These are phyloP conservation scores for Metschnikowia corniflorae DNA, from an alignment of 805 yeast species.

Conservation along the genomic window DNA sequence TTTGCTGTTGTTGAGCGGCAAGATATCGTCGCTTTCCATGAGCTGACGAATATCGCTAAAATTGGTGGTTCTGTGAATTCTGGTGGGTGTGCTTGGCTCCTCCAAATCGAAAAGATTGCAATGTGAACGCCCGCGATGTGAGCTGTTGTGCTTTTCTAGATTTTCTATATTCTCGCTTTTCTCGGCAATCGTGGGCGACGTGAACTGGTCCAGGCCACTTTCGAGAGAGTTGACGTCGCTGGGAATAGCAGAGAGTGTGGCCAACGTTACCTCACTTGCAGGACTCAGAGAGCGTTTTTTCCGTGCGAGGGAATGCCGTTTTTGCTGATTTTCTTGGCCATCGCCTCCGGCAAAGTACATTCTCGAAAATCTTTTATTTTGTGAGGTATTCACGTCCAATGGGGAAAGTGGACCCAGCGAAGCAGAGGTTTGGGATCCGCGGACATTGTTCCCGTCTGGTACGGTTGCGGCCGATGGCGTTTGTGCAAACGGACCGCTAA, in stretches of 20 bases:
- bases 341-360: neutral
- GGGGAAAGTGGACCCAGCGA: slow-evolving; percentile 2
- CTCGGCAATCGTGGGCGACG: slow-evolving; percentile 1
- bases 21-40: slow-evolving; percentile 6
- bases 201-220: slow-evolving; percentile 7
- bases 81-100: slow-evolving; percentile 4
- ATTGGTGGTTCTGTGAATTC: slow-evolving; percentile 16
- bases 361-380: slow-evolving; percentile 3
- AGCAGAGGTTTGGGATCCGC: neutral
- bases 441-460: neutral
- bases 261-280: slow-evolving; percentile 14
- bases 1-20: slow-evolving; percentile 17
- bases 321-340: slow-evolving; percentile 3
- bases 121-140: slow-evolving; percentile 6
- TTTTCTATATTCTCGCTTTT: neutral
- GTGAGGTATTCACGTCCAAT: slow-evolving; percentile 1
- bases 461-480: neutral
- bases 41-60: slow-evolving; percentile 10
- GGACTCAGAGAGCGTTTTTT: slow-evolving; percentile 9
- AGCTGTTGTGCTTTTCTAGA: neutral
- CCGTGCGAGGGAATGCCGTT: slow-evolving; percentile 5
- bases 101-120: slow-evolving; percentile 9
- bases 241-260: slow-evolving; percentile 9
- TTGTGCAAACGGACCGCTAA: slow-evolving; percentile 5
- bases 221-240: slow-evolving; percentile 12